These are phyloP conservation scores for Senna tora DNA, from an alignment of 306 rosid genomes.

Conservation along the genomic window DNA sequence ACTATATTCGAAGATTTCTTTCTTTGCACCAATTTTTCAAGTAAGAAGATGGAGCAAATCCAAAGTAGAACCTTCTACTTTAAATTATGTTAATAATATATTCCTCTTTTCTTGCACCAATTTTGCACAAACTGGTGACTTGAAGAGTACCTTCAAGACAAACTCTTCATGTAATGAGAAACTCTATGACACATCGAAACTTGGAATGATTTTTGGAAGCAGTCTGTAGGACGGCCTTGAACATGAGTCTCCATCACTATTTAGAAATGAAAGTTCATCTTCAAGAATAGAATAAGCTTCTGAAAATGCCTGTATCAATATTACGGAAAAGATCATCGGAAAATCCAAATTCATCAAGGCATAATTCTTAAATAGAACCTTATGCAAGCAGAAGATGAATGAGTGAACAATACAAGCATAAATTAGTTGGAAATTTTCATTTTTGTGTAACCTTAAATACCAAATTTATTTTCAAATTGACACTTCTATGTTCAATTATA, in stretches of 20 bases:
- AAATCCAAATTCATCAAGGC: not conserved
- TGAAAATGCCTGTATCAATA: conserved; percentile 58
- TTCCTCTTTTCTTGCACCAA: too few relatives aligned
- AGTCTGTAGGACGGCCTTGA: conserved; percentile 43
- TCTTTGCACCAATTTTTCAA: not conserved
- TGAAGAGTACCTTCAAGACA: conserved; percentile 36
- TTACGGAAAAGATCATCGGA: conserved; percentile 5
- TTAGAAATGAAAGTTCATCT: conserved; percentile 47
- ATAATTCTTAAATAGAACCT: not conserved
- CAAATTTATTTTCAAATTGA: too few relatives aligned
- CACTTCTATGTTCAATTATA: too few relatives aligned
- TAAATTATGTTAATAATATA: too few relatives aligned
- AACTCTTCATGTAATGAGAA: conserved; percentile 27
- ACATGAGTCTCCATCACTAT: conserved; percentile 42
- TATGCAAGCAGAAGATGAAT: not conserved
- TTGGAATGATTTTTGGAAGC: conserved; percentile 65
- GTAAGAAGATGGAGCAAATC: conserved; percentile 6
- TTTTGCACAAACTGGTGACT: conserved; percentile 23
- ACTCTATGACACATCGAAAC: conserved; percentile 51
- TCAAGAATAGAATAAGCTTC: conserved; percentile 71
- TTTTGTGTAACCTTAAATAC: not conserved
- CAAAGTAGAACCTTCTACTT: conserved; percentile 2
- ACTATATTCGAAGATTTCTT: not conserved
- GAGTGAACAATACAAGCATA: conserved; percentile 2
- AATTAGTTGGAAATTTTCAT: conserved; percentile 7